A percentile compares a stretch with the other conserved stretches of the same genome.
Conservation (phyloP, 2,329 filamentous ascomycete species). For the Colletotrichum tabaci region DNA sequence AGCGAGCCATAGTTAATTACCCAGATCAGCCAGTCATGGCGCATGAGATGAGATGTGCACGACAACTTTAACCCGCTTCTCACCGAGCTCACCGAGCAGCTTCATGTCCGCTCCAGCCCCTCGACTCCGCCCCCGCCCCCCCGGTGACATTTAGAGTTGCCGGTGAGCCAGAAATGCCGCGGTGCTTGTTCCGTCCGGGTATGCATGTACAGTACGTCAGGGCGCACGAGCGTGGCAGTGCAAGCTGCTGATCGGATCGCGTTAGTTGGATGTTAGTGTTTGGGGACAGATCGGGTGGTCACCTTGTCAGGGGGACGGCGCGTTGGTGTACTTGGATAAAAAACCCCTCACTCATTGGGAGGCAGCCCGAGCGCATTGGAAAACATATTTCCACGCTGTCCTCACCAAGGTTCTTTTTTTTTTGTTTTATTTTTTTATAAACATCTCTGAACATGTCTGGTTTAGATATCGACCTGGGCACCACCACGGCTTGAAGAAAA, state of each 20-base stretch:
- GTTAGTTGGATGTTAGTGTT: conserved; percentile 14
- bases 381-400: neutral
- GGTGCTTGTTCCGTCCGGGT: neutral
- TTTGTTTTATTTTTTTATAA: too few relatives aligned
- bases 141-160: conserved; percentile 27
- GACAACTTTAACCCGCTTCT: too few relatives aligned
- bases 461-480: neutral
- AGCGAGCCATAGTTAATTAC: too few relatives aligned
- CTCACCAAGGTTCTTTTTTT: too few relatives aligned
- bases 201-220: conserved; percentile 17
- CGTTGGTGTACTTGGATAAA: neutral
- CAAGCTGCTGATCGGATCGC: conserved; percentile 33
- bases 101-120: too few relatives aligned
- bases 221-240: conserved; percentile 35
- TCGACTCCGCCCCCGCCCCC: too few relatives aligned
- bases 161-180: conserved; percentile 20
- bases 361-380: conserved; percentile 21
- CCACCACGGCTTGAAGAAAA: neutral
- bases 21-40: too few relatives aligned
- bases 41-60: too few relatives aligned
- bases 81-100: too few relatives aligned
- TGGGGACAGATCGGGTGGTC: conserved; percentile 20
- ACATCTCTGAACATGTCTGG: neutral
- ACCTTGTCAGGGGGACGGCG: conserved; percentile 4
- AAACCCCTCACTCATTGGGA: conserved; percentile 40